A percentile compares a stretch with the other conserved stretches of the same genome.
These are phyloP conservation scores for Beauveria caledonica DNA, from an alignment of 2,329 filamentous ascomycete genomes.

Conservation along the genomic window DNA sequence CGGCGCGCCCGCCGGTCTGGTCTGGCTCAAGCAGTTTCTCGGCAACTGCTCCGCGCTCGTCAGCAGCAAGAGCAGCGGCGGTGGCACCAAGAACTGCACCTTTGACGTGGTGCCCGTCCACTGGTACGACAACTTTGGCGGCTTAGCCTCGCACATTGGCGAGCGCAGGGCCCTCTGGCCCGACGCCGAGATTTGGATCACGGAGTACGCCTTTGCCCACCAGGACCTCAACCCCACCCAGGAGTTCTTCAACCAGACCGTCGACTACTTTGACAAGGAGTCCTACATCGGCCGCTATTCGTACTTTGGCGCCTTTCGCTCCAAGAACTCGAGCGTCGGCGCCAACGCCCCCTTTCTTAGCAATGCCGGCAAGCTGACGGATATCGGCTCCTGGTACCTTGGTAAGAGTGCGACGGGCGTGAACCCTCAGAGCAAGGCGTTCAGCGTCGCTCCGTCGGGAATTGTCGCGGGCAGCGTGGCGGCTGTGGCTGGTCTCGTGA, in stretches of 20 bases:
- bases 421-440: slow-evolving; percentile 22
- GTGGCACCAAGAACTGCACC: slow-evolving; percentile 41
- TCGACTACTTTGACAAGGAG: slow-evolving; percentile 54
- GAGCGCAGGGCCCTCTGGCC: slow-evolving; percentile 43
- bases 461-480: neutral
- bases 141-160: slow-evolving; percentile 58
- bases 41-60: slow-evolving; percentile 53
- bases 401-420: slow-evolving; percentile 43
- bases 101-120: slow-evolving; percentile 57
- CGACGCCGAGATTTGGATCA: slow-evolving; percentile 62
- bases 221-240: slow-evolving; percentile 50
- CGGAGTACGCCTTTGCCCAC: slow-evolving; percentile 62
- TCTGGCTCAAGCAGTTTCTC: slow-evolving; percentile 61
- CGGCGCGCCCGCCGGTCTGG: slow-evolving; percentile 48
- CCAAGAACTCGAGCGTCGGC: slow-evolving; percentile 63
- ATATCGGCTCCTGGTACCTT: slow-evolving; percentile 73
- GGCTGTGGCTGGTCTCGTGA: neutral
- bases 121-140: slow-evolving; percentile 63
- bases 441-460: neutral
- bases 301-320: slow-evolving; percentile 69
- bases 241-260: slow-evolving; percentile 57
- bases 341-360: slow-evolving; percentile 64
- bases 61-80: slow-evolving; percentile 25
- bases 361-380: slow-evolving; percentile 58
- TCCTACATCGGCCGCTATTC: slow-evolving; percentile 58